A percentile compares a stretch with the other conserved stretches of the same genome.
Evolutionary conservation across 1,139 yeast genomes (phyloP).

Genomic region (Taiozyma sp.): DNA sequence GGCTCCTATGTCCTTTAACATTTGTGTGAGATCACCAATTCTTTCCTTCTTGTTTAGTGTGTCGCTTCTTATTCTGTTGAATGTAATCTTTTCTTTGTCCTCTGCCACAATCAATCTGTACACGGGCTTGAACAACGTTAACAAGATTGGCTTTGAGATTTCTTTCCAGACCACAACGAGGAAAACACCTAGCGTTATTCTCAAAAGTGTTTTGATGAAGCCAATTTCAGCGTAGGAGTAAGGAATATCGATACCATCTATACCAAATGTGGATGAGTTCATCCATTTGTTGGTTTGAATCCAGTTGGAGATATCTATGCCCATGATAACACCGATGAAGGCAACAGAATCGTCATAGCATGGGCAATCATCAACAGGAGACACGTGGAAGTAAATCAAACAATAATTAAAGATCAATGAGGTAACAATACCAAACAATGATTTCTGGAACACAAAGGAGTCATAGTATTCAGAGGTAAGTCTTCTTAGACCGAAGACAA

Average conservation of each 20-base stretch:
- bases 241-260: slow-evolving; percentile 28
- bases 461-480: slow-evolving; percentile 29
- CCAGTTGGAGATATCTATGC: slow-evolving; percentile 42
- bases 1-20: slow-evolving; percentile 22
- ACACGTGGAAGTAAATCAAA: slow-evolving; percentile 67
- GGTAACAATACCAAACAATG: slow-evolving; percentile 34
- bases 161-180: slow-evolving; percentile 69
- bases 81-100: slow-evolving; percentile 4
- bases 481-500: slow-evolving; percentile 40
- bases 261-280: slow-evolving; percentile 18
- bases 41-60: slow-evolving; percentile 29
- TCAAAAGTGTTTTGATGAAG: slow-evolving; percentile 31
- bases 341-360: slow-evolving; percentile 96
- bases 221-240: slow-evolving; percentile 40
- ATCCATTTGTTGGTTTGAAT: slow-evolving; percentile 23
- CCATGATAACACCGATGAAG: slow-evolving; percentile 83
- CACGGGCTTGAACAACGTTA: slow-evolving; percentile 44
- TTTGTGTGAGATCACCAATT: slow-evolving; percentile 34
- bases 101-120: slow-evolving; percentile 32
- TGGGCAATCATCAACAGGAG: slow-evolving; percentile 92
- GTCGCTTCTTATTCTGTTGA: slow-evolving; percentile 22
- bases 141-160: slow-evolving; percentile 57
- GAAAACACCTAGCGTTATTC: slow-evolving; percentile 54
- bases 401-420: slow-evolving; percentile 39
- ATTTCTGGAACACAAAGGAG: slow-evolving; percentile 19